Evolutionary conservation across 192 early-diverging fungal species (phyloP).

Genomic region (Coemansia sp.): DNA sequence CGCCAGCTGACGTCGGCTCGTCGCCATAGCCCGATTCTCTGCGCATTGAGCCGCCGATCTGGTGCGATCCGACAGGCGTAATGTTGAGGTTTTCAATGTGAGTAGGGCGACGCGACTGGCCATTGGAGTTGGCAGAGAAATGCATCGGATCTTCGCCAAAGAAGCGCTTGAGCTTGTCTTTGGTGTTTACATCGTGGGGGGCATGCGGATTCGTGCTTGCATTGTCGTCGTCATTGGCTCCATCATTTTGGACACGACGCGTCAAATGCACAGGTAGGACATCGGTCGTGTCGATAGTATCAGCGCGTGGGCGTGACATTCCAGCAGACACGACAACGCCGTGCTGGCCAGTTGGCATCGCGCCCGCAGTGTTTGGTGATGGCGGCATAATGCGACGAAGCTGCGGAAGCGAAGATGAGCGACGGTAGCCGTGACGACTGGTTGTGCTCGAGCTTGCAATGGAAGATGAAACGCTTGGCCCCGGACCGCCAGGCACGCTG

Average conservation of each 20-base stretch:
- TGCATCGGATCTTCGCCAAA: constrained; percentile 59
- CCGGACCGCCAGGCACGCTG: constrained; percentile 45
- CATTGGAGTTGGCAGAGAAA: constrained; percentile 2
- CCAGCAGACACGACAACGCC: neutral
- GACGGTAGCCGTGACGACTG: constrained; percentile 28
- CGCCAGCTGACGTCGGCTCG: constrained; percentile 17
- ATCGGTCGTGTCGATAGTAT: constrained; percentile 40
- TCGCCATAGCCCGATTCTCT: constrained; percentile 22
- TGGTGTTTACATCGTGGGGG: constrained; percentile 35
- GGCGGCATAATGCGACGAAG: constrained; percentile 22
- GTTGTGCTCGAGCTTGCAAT: neutral
- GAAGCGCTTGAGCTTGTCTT: constrained; percentile 59
- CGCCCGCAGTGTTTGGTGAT: neutral
- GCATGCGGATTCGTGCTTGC: constrained; percentile 7
- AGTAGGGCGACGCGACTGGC: constrained; percentile 21
- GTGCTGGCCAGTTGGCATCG: neutral
- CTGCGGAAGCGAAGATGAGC: constrained; percentile 42
- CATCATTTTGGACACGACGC: constrained; percentile 17
- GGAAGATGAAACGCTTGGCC: neutral
- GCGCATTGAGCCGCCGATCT: constrained; percentile 16
- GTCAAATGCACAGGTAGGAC: constrained; percentile 35
- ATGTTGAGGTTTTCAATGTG: constrained; percentile 32
- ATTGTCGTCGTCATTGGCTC: constrained; percentile 13
- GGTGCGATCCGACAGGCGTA: constrained; percentile 24
- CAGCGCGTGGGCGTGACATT: constrained; percentile 36